phyloP scores from a whole-genome alignment of 352 stramenopile species.

The Pythium dissimile region DNA sequence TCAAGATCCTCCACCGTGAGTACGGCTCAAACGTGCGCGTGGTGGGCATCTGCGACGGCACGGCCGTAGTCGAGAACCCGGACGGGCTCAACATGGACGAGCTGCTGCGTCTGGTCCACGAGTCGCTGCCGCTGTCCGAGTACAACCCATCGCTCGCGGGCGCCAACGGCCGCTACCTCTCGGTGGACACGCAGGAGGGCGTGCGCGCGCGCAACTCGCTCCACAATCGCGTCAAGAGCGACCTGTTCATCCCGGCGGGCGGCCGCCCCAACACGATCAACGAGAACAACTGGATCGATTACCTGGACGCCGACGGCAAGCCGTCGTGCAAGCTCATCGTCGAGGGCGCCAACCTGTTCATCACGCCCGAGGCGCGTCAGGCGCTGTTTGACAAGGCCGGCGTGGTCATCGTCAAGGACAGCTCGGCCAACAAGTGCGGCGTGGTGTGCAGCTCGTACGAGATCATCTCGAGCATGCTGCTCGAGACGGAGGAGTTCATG shows the following conservation, averaged over 20 bases:
- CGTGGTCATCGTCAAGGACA: constrained; percentile 98
- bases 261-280: constrained; percentile 85
- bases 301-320: constrained; percentile 62
- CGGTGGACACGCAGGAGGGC: constrained; percentile 66
- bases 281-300: constrained; percentile 82
- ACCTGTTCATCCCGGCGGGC: constrained; percentile 82
- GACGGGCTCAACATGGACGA: constrained; percentile 93
- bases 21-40: constrained; percentile 93
- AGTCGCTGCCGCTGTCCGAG: constrained; percentile 86
- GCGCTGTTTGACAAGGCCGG: constrained; percentile 93
- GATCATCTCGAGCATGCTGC: constrained; percentile 92
- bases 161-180: constrained; percentile 71
- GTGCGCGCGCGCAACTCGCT: constrained; percentile 96
- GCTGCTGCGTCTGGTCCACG: constrained; percentile 92
- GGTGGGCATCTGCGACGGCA: constrained; percentile 89
- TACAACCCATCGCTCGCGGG: constrained; percentile 54
- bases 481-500: constrained; percentile 96
- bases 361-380: constrained; percentile 83
- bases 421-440: constrained; percentile 89
- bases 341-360: constrained; percentile 85
- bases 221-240: constrained; percentile 94
- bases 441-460: constrained; percentile 85
- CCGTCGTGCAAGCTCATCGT: constrained; percentile 81
- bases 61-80: constrained; percentile 94
- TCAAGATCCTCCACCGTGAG: constrained; percentile 96